phyloP scores from a whole-genome alignment of 202 grass and related monocot genomes.

The Panicum virgatum region DNA sequence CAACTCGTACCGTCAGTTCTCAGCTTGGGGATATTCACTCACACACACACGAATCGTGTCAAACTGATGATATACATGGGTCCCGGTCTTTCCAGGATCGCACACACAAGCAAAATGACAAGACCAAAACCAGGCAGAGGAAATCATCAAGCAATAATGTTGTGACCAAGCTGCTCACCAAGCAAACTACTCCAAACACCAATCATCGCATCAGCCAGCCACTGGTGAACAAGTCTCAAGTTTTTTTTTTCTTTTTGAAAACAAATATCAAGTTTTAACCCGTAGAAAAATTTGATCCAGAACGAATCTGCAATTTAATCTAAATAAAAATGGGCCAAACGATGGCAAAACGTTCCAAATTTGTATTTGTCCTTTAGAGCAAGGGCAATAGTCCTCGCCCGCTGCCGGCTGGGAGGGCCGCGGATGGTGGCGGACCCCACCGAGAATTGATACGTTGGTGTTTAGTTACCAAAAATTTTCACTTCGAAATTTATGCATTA shows the following conservation, averaged over 20 bases:
- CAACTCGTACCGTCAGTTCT: no score
- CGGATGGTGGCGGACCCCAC: no score
- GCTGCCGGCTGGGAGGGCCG: no score
- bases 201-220: not conserved
- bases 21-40: no score
- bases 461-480: no score
- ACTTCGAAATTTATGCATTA: no score
- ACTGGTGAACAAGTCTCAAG: not conserved
- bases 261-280: no score
- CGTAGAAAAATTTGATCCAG: not conserved
- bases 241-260: no score
- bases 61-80: no score
- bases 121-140: not conserved
- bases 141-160: not conserved
- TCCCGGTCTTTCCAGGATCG: not conserved
- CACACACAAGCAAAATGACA: not conserved
- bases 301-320: not conserved
- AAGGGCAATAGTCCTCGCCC: no score
- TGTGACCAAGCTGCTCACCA: not conserved
- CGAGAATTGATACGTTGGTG: no score
- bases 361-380: not conserved
- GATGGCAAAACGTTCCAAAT: not conserved
- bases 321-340: not conserved
- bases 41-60: no score
- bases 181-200: not conserved